Evolutionary conservation across 208 protist genomes (phyloP).

Genomic region (Wallacemonas rigidus): DNA sequence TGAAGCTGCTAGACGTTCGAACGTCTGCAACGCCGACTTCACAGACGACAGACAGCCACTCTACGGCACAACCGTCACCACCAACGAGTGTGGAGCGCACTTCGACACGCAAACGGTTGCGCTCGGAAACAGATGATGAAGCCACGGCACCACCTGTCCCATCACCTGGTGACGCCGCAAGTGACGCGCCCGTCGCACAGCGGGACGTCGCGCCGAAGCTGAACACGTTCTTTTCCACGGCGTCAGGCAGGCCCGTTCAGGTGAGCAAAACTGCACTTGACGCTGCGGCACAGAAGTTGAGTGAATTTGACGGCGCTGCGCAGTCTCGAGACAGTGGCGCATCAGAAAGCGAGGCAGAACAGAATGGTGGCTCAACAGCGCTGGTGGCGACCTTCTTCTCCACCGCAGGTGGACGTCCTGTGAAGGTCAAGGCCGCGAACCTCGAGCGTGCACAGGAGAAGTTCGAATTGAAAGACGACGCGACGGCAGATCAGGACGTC

Average conservation of each 20-base stretch:
- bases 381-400: conserved; percentile 18
- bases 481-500: too few relatives aligned
- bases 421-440: conserved; percentile 12
- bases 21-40: not conserved
- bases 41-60: not conserved
- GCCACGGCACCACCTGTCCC: conserved; percentile 10
- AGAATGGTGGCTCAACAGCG: not conserved
- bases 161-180: conserved; percentile 22
- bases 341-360: not conserved
- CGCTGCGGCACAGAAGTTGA: conserved; percentile 14
- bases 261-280: conserved; percentile 31
- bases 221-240: conserved; percentile 49
- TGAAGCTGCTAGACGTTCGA: conserved; percentile 36
- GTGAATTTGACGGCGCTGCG: conserved; percentile 3
- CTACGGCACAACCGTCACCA: not conserved
- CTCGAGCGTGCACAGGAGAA: conserved; percentile 9
- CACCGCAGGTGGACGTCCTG: conserved; percentile 15
- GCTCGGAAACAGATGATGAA: not conserved
- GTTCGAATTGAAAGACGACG: not conserved
- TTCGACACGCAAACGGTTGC: conserved; percentile 28
- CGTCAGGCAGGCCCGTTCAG: conserved; percentile 33
- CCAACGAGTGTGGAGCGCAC: not conserved
- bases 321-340: not conserved
- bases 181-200: not conserved
- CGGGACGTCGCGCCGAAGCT: not conserved